Evolutionary conservation across 495 filamentous ascomycete genomes (phyloP).

Genomic region (Penicillium argentinense): DNA sequence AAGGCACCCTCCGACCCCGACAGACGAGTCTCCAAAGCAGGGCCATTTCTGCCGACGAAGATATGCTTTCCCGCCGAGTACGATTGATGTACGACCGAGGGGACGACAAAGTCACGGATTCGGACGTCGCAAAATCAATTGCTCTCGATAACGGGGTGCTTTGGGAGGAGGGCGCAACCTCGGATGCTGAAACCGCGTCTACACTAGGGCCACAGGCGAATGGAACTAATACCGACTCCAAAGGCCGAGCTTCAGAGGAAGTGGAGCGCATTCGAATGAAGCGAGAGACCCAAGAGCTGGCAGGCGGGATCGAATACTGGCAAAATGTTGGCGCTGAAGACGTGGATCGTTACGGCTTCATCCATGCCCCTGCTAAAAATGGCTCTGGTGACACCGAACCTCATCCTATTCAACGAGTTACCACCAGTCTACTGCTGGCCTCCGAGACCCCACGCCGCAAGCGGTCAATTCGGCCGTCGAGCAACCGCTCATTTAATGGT

Average conservation of each 20-base stretch:
- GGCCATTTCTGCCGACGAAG: conserved; percentile 70
- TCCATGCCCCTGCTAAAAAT: conserved; percentile 51
- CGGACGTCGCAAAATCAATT: conserved; percentile 42
- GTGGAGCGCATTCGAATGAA: conserved; percentile 35
- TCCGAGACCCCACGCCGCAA: conserved; percentile 62
- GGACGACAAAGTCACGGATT: conserved; percentile 53
- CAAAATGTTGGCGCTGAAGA: conserved; percentile 82
- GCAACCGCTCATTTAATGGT: conserved; percentile 50
- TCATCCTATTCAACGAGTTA: conserved; percentile 62
- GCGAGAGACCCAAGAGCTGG: conserved; percentile 59
- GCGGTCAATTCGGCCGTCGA: conserved; percentile 49
- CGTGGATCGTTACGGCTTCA: conserved; percentile 95
- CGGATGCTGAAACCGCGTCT: conserved; percentile 44
- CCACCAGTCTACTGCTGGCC: conserved; percentile 62
- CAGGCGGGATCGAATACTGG: conserved; percentile 95
- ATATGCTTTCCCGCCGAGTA: conserved; percentile 83
- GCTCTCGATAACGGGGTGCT: conserved; percentile 57
- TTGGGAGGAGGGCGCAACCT: conserved; percentile 54
- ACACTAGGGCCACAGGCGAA: conserved; percentile 24
- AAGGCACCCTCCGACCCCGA: conserved; percentile 35
- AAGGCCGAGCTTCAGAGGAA: conserved; percentile 23
- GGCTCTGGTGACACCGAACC: conserved; percentile 39
- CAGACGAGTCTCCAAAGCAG: conserved; percentile 33
- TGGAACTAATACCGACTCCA: conserved; percentile 20
- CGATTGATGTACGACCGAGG: conserved; percentile 88